Base-by-base conservation (phyloP, 2,329 filamentous ascomycete species). In the Aspergillus sclerotialis region DNA sequence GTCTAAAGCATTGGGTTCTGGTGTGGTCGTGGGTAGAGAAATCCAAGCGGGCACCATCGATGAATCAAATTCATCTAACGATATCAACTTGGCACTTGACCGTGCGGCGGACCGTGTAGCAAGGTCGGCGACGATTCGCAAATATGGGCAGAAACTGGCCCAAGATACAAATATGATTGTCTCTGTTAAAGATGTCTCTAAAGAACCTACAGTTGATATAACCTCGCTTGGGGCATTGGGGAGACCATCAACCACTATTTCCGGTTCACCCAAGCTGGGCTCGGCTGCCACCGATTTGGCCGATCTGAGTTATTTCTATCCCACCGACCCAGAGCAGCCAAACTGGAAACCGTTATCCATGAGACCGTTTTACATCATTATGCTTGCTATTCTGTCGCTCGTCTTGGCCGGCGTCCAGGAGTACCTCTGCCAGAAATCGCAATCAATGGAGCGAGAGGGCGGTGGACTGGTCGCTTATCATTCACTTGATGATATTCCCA, bases 91-190 rank as follows among this genome's bases (percentile, higher is more conserved):
- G 4, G 18, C 15, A 7, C n/a, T 35, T n/a, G 16, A 32, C 16
- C 30, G 19, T 15, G 14, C 12, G 10, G 17, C 26, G 9, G n/a
- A 34, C 14, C 13, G 13, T 9, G 12, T 26, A 5, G 15, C 28
- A 4, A 24, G 36, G 15, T 16, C 39, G 8, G 39, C 34, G 7
- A 55, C 49, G 4, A 44, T 56, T 15, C 52, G 55, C 5, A 45
- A 57, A 17, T 53, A 61, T 24, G 66, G 63, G 3, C 63, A 65
- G 35, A 53, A 57, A 29, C 56, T 63, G 19, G 67, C 66, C 2
- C 57, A 67, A 21, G 59, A 65, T 42, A 61, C 55, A 4, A 64
- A 64, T 4, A 58, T 53, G 23, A 67, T 70, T 14, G 55, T 69
- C 11, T 64, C 63, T 21, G 52, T 69, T 9, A 47, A 60, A 36